Evolutionary conservation across 1,284 basidiomycete species (phyloP), one percentile per base, ranked within the genome.

Genomic region (Vanrija sp.): DNA sequence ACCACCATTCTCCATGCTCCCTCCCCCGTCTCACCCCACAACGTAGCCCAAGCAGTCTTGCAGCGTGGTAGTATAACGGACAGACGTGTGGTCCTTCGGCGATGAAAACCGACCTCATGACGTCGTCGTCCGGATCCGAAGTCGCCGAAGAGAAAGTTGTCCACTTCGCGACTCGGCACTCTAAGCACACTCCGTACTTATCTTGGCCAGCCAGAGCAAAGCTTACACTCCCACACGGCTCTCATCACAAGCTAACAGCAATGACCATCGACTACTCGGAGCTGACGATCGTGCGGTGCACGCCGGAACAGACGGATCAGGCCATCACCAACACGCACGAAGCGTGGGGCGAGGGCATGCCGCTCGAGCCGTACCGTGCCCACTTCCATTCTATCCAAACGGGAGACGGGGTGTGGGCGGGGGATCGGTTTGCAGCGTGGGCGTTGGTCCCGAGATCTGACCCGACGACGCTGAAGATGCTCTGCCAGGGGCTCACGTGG

Each of bases 261-360:
- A 42, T 21, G n/a, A 19, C 19, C 7, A 12, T 12, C n/a, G 43
- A 58, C 28, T 44, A 54, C 6, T 21, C 53, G 9, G 51, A 62
- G 0, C 63, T 53, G 45, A 65, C 61, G 1, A 57, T 66, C 29
- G 56, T 60, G 6, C 40, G 51, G 4, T 59, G 58, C 38, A 57
- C n/a, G 12, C 42, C 46, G 1, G 58, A 52, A 0, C 65, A 66
- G 50, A 19, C 25, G 1, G 16, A 23, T 1, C 18, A 14, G 2
- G 38, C 43, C 3, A 34, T 53, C 19, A 23, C 21, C 39, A 16
- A 29, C 39, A 21, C 38, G 3, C 40, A 44, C 10, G 5, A 6
- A 1, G 15, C 16, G 7, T 10, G 34, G 6, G 39, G 28, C 26
- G 50, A 51, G 21, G 19, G 21, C 15, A 42, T 4, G 8, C 21